Percentiles rank a stretch among this genome's conserved stretches.
Evolutionary conservation across 2,329 filamentous ascomycete genomes (phyloP).

Genomic region (Ascochyta fabae): DNA sequence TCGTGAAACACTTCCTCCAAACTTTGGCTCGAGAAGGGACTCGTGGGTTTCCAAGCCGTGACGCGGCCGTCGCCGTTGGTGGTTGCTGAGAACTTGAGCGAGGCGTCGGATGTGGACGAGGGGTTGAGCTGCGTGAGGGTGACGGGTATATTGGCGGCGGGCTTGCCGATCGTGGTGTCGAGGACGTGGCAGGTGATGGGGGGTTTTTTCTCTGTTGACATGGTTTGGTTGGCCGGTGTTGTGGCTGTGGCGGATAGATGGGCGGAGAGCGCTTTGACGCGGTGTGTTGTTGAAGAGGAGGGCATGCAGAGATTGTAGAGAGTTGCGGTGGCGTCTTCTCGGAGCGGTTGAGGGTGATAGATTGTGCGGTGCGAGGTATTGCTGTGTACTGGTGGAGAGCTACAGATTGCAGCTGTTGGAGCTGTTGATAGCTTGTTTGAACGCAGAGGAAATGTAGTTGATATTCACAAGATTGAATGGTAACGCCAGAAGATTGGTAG

Average conservation of each 20-base stretch:
- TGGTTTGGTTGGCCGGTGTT: slow-evolving; percentile 18
- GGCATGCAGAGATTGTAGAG: slow-evolving; percentile 23
- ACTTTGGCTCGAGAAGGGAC: slow-evolving; percentile 49
- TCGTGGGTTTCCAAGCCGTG: slow-evolving; percentile 67
- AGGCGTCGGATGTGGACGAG: slow-evolving; percentile 50
- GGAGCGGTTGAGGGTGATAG: neutral
- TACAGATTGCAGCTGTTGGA: neutral
- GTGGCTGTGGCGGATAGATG: slow-evolving; percentile 19
- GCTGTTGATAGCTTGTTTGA: neutral
- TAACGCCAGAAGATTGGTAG: neutral
- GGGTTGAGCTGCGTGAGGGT: slow-evolving; percentile 60
- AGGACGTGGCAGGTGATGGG: slow-evolving; percentile 88
- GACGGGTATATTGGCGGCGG: slow-evolving; percentile 70
- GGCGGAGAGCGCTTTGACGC: slow-evolving; percentile 25
- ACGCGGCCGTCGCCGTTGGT: slow-evolving; percentile 82
- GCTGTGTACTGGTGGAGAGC: neutral
- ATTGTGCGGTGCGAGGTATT: neutral
- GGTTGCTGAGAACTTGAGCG: slow-evolving; percentile 65
- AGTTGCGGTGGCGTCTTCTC: neutral
- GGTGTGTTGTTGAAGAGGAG: slow-evolving; percentile 19
- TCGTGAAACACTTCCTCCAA: slow-evolving; percentile 46
- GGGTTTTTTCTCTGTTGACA: slow-evolving; percentile 40
- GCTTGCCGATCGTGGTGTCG: slow-evolving; percentile 77
- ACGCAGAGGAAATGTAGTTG: neutral
- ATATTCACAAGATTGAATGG: neutral